These are phyloP conservation scores for Fusarium annulatum DNA, from an alignment of 2,329 filamentous ascomycete species.

Conservation along the genomic window DNA sequence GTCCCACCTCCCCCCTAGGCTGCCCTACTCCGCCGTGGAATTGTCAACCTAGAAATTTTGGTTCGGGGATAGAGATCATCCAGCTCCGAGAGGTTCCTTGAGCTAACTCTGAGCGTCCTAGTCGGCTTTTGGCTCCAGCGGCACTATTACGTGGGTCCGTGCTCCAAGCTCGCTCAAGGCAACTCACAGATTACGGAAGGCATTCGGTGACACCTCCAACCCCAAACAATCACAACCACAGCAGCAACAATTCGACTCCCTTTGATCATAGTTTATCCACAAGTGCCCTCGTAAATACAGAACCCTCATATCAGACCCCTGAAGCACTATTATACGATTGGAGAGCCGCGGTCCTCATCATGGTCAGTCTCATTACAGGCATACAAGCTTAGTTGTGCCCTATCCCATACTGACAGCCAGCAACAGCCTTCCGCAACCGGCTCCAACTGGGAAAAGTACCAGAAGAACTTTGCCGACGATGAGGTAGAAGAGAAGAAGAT, in stretches of 20 bases:
- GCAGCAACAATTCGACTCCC: slow-evolving; percentile 26
- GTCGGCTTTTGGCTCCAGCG: slow-evolving; percentile 7
- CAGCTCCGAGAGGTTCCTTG: slow-evolving; percentile 49
- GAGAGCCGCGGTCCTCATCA: slow-evolving; percentile 51
- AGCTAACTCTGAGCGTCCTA: slow-evolving; percentile 42
- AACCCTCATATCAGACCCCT: not conserved
- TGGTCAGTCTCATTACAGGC: slow-evolving; percentile 51
- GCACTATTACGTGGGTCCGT: slow-evolving; percentile 43
- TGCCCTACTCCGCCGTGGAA: slow-evolving; percentile 53
- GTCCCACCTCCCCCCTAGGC: slow-evolving; percentile 52
- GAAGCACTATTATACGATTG: not conserved
- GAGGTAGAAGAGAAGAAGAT: slow-evolving; percentile 99
- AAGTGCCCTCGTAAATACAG: not conserved
- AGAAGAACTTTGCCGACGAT: slow-evolving; percentile 96
- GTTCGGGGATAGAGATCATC: slow-evolving; percentile 55
- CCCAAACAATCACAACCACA: slow-evolving; percentile 43
- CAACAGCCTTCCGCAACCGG: slow-evolving; percentile 92
- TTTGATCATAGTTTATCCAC: slow-evolving; percentile 11
- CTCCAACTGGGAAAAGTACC: slow-evolving; percentile 97
- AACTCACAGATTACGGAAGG: slow-evolving; percentile 56
- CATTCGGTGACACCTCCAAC: slow-evolving; percentile 49
- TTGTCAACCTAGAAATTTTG: slow-evolving; percentile 54
- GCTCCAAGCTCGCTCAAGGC: slow-evolving; percentile 55
- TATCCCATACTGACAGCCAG: slow-evolving; percentile 39
- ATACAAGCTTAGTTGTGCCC: slow-evolving; percentile 13